Evolutionary conservation across 2,329 filamentous ascomycete genomes (phyloP), one percentile per base, ranked within the genome.

Genomic region (Apiospora rasikravindrae): DNA sequence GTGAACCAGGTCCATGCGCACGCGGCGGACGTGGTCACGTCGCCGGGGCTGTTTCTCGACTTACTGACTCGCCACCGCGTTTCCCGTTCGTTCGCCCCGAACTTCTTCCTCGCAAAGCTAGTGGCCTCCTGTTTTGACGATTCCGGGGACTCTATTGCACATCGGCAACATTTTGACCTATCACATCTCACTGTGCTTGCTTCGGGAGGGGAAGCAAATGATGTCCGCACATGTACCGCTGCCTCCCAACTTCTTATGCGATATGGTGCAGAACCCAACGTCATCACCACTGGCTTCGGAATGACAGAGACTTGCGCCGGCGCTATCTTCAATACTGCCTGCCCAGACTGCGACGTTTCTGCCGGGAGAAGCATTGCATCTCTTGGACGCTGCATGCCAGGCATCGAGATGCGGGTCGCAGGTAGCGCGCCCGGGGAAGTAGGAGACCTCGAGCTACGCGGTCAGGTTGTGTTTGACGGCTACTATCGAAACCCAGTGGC

Each of bases 231-330:
- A 0, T 82, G 81, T 69, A 73, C 72, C 0, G 76, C 74, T 5
- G 69, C 80, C 10, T 74, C 81, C 22, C 45, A 70, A 0, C 49
- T 82, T 1, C 73, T 88, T 2, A 53, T 70, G 2, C 64, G 74
- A 16, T 79, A 80, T 71, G 80, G 83, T 4, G 81, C 81, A 1
- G 78, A 74, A 0, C 24, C n/a, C 0, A 76, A 81, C 8, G 78
- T 84, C 8, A 80, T 87, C 22, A 74, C 73, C 2, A 80, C 86
- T 0, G 85, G 82, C 0, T 88, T 84, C 53, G 84, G 86, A 11
- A 85, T 88, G 85, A 88, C 86, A 0, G 87, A 89, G 78, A 88
- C 86, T 0, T 88, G 86, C 73, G 86, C 85, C 0, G 86, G 86
- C 0, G 74, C 79, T 4, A 86, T 88, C 26, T 88, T 81, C 78